Evolutionary conservation across 2,329 filamentous ascomycete species (phyloP), one percentile per base, ranked within the genome.

Genomic region (Diaporthe sp.): DNA sequence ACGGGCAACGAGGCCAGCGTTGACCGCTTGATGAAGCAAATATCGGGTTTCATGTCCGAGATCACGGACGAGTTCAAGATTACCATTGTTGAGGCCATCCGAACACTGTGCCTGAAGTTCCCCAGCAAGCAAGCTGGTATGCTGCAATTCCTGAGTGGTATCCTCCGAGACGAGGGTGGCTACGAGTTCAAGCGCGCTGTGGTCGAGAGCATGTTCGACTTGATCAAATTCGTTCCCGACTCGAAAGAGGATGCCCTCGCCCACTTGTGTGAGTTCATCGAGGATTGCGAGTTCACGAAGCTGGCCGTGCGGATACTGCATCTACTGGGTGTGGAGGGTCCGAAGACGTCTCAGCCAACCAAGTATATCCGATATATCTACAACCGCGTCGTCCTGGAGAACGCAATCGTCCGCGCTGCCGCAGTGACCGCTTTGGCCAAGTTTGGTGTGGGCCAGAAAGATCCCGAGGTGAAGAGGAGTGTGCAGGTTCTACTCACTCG

Each of bases 61-160:
- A 98, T 98, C 79, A 98, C 96, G 9, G 97, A 99, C 82, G 97
- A 99, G 85, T 99, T 99, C 90, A 99, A 98, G 89, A 98, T 99
- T 80, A 99, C 97, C n/a, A 98, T 99, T 81, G 96, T 99, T 58
- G 97, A 99, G 85, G 97, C 97, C 57, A 98, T 99, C 82, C 94
- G 97, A 77, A 98, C 97, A 4, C 88, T 99, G 55, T 98, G 96
- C 84, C 89, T 99, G 80, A 99, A 99, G 87, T 99, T 99, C 87
- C 97, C 97, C 47, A 96, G 92, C 87, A 99, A 99, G 87, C 97
- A 99, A 86, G 96, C 96, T 63, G 96, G 95, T 77, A 98, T 99
- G 96, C 92, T 99, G 71, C 92, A 95, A 70, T 99, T 99, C 91
- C 91, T 99, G 65, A 98, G 96, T 82, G 95, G 96, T n/a, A 98